These are phyloP conservation scores for Candida dajiaensis DNA, from an alignment of 805 yeast species.

Conservation along the genomic window DNA sequence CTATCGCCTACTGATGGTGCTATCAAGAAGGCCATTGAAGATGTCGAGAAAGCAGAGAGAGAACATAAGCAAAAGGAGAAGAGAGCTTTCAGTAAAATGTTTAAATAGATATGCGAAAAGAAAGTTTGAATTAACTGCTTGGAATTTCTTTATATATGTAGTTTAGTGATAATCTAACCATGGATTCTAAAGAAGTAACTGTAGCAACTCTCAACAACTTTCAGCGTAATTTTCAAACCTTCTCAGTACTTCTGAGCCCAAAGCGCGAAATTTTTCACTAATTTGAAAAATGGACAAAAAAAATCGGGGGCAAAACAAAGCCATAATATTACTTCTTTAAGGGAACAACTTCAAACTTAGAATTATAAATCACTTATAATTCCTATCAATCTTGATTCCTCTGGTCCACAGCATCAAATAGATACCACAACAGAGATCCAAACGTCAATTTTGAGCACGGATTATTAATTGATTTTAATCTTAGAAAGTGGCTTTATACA, in stretches of 20 bases:
- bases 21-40: conserved; percentile 55
- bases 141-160: too few species aligned
- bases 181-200: not conserved
- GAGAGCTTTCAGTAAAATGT: conserved; percentile 70
- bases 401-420: conserved; percentile 2
- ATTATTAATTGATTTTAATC: conserved; percentile 7
- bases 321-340: conserved; percentile 3
- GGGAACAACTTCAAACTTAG: conserved; percentile 10
- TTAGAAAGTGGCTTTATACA: conserved; percentile 2
- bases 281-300: conserved; percentile 10
- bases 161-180: too few species aligned
- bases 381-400: conserved; percentile 7
- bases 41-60: conserved; percentile 47
- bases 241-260: not conserved
- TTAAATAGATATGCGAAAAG: conserved; percentile 26
- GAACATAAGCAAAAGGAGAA: conserved; percentile 61
- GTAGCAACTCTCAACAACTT: not conserved
- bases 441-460: conserved; percentile 9
- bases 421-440: conserved; percentile 4
- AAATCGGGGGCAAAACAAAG: conserved; percentile 15
- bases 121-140: too few species aligned
- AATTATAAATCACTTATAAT: conserved; percentile 8
- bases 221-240: conserved; percentile 8
- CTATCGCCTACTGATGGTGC: conserved; percentile 69
- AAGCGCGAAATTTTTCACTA: not conserved